phyloP scores from a whole-genome alignment of 2,329 filamentous ascomycete species.

The Colletotrichum sublineola region DNA sequence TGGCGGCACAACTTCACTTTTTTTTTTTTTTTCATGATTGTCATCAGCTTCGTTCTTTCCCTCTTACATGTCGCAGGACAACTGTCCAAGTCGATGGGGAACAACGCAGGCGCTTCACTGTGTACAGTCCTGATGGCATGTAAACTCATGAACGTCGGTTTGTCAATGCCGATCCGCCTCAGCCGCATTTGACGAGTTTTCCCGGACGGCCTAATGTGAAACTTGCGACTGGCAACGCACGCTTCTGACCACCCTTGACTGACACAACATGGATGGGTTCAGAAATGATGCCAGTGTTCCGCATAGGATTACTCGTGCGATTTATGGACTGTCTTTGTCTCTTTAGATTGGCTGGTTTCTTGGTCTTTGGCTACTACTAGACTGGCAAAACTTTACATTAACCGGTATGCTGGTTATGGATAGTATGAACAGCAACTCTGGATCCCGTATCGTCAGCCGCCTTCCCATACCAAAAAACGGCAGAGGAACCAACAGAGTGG shows the following conservation, averaged over 20 bases:
- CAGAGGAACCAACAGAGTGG: neutral
- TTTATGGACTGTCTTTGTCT: neutral
- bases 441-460: constrained; percentile 4
- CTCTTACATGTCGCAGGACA: neutral
- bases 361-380: constrained; percentile 1
- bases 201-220: neutral
- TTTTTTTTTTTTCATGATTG: constrained; percentile 18
- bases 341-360: neutral
- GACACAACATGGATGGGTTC: neutral
- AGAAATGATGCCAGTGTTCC: neutral
- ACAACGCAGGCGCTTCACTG: neutral
- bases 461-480: neutral
- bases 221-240: neutral
- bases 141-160: neutral
- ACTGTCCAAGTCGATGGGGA: neutral
- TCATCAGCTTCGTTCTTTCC: constrained; percentile 16
- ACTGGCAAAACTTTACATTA: constrained; percentile 7
- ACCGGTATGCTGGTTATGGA: neutral
- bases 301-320: neutral
- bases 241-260: neutral
- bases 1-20: constrained; percentile 31
- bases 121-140: neutral
- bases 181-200: neutral
- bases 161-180: neutral
- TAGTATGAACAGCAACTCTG: constrained; percentile 2